These are phyloP conservation scores for Arthromyces matolae DNA, from an alignment of 768 basidiomycete species.

Conservation along the genomic window DNA sequence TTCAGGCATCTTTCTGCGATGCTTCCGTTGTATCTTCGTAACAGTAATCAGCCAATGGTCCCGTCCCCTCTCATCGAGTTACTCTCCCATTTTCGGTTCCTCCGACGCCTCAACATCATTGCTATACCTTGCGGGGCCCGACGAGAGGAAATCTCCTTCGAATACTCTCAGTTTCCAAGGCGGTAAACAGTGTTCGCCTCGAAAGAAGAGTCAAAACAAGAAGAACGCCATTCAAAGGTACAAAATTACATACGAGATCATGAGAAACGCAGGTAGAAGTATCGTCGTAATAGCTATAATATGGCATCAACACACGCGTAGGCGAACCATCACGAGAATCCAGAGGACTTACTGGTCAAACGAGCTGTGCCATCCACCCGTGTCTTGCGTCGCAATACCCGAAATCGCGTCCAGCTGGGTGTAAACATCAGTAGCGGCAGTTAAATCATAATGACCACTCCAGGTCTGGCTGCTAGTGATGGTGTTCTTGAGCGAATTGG, in stretches of 20 bases:
- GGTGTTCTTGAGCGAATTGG: constrained; percentile 27
- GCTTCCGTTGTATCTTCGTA: too few species aligned
- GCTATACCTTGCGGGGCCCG: too few species aligned
- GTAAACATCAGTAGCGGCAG: constrained; percentile 34
- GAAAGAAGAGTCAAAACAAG: background rate
- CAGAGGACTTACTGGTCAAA: constrained; percentile 50
- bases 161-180: constrained; percentile 61
- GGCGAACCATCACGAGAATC: background rate
- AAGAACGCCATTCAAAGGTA: background rate
- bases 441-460: constrained; percentile 41
- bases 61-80: too few species aligned
- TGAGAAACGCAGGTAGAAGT: constrained; percentile 41
- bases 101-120: too few species aligned
- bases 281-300: constrained; percentile 40
- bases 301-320: background rate
- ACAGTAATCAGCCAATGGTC: too few species aligned
- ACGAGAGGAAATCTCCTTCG: constrained; percentile 46
- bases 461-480: constrained; percentile 42
- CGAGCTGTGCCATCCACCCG: constrained; percentile 44
- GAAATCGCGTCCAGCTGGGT: constrained; percentile 40
- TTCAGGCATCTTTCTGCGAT: constrained; percentile 40
- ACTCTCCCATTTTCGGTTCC: too few species aligned
- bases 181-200: constrained; percentile 51
- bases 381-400: constrained; percentile 36
- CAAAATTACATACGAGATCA: constrained; percentile 28